Evolutionary conservation across 371 early-diverging fungal genomes (phyloP).

Genomic region (Apophysomyces elegans): DNA sequence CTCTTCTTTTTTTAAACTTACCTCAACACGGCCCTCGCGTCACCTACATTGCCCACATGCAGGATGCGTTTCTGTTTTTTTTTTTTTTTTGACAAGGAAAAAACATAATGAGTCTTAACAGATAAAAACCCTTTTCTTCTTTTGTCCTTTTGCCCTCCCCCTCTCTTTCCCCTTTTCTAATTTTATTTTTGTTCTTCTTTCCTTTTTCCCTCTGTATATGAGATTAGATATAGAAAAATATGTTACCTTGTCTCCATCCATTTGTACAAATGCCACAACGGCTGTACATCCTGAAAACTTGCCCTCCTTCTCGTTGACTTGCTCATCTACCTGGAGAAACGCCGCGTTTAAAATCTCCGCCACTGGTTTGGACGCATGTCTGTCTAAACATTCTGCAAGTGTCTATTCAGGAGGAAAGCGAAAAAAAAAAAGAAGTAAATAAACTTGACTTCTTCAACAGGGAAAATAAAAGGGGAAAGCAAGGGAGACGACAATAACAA

Average conservation of each 20-base stretch:
- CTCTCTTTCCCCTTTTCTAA: too few relatives aligned
- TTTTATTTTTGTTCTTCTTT: too few relatives aligned
- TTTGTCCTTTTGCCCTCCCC: neutral
- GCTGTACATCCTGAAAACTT: constrained; percentile 93
- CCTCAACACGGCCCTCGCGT: constrained; percentile 93
- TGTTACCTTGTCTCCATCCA: constrained; percentile 41
- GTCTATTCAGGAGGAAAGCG: constrained; percentile 16
- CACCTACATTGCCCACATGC: constrained; percentile 96
- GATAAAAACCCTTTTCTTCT: neutral
- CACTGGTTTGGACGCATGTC: constrained; percentile 39
- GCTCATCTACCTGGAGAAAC: constrained; percentile 83
- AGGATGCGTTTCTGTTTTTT: constrained; percentile 66
- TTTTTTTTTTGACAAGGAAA: neutral
- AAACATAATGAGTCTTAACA: neutral
- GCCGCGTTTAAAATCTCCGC: constrained; percentile 85
- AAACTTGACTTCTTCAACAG: neutral
- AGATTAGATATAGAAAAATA: too few relatives aligned
- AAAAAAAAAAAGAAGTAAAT: constrained; percentile 3
- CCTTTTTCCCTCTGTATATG: too few relatives aligned
- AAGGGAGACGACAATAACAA: neutral
- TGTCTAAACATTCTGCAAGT: constrained; percentile 25
- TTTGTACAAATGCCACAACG: constrained; percentile 77
- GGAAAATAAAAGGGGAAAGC: neutral
- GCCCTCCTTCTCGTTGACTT: constrained; percentile 73
- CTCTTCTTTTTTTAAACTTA: constrained; percentile 24